phyloP scores from a whole-genome alignment of 768 basidiomycete genomes.

The Chalciporus sphaerocephalus region DNA sequence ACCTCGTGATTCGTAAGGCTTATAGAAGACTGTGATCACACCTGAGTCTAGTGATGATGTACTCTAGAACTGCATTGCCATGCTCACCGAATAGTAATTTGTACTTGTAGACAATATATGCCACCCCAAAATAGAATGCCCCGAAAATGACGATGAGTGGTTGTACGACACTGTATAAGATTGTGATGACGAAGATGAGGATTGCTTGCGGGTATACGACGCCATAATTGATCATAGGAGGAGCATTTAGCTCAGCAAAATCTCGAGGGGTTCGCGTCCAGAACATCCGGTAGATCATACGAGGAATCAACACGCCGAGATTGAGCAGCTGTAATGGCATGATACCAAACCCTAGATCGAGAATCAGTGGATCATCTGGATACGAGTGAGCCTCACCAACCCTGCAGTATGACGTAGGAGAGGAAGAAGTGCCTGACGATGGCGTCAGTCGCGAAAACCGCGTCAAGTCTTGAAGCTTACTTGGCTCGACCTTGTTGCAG shows the following conservation, averaged over 20 bases:
- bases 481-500: conserved; percentile 74
- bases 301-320: conserved; percentile 81
- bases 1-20: conserved; percentile 95
- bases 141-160: conserved; percentile 94
- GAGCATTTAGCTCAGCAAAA: conserved; percentile 93
- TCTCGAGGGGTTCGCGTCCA: conserved; percentile 90
- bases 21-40: conserved; percentile 80
- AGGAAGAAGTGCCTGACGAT: conserved; percentile 69
- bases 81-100: conserved; percentile 86
- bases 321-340: conserved; percentile 96
- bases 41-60: neutral
- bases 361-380: conserved; percentile 3
- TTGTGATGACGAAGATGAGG: conserved; percentile 89
- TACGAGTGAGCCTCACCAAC: conserved; percentile 29
- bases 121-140: conserved; percentile 93
- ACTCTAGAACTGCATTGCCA: neutral
- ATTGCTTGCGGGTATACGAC: conserved; percentile 96
- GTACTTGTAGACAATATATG: conserved; percentile 97
- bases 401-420: conserved; percentile 82
- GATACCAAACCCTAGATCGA: conserved; percentile 67
- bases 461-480: conserved; percentile 28
- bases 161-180: conserved; percentile 93
- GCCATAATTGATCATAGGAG: conserved; percentile 97
- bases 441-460: conserved; percentile 11
- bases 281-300: conserved; percentile 68